phyloP scores from a whole-genome alignment of 352 stramenopile genomes.

The Hyaloperonospora brassicae region DNA sequence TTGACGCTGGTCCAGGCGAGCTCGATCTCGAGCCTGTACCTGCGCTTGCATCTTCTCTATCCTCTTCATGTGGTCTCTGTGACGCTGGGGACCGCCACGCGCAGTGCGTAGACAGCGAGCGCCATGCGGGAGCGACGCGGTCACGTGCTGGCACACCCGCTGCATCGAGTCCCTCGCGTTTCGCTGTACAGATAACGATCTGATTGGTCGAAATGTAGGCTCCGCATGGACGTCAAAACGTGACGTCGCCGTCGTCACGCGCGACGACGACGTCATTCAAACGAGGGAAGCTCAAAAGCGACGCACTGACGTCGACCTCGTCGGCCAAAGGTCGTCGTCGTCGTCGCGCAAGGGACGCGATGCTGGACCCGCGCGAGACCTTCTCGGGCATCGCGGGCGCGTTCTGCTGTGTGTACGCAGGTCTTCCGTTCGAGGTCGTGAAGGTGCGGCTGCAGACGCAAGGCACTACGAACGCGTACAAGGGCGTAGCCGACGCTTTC shows the following conservation, averaged over 20 bases:
- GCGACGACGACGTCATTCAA: no score
- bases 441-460: conserved; percentile 85
- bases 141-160: neutral
- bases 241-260: conserved; percentile 8
- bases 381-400: conserved; percentile 63
- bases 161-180: neutral
- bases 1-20: conserved; percentile 13
- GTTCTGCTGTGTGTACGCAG: conserved; percentile 78
- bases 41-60: conserved; percentile 11
- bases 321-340: neutral
- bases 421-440: conserved; percentile 83
- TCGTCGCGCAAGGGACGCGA: conserved; percentile 6
- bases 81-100: conserved; percentile 18
- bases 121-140: neutral
- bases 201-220: conserved; percentile 1
- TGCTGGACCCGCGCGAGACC: conserved; percentile 75
- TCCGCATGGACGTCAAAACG: no score
- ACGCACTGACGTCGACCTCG: neutral
- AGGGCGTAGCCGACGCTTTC: conserved; percentile 57
- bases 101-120: conserved; percentile 24
- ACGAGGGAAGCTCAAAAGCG: no score
- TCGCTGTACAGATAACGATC: neutral
- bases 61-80: conserved; percentile 20
- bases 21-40: conserved; percentile 9
- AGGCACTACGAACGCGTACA: conserved; percentile 46